Evolutionary conservation across 2,329 filamentous ascomycete genomes (phyloP).

Genomic region (Colletotrichum siamense): DNA sequence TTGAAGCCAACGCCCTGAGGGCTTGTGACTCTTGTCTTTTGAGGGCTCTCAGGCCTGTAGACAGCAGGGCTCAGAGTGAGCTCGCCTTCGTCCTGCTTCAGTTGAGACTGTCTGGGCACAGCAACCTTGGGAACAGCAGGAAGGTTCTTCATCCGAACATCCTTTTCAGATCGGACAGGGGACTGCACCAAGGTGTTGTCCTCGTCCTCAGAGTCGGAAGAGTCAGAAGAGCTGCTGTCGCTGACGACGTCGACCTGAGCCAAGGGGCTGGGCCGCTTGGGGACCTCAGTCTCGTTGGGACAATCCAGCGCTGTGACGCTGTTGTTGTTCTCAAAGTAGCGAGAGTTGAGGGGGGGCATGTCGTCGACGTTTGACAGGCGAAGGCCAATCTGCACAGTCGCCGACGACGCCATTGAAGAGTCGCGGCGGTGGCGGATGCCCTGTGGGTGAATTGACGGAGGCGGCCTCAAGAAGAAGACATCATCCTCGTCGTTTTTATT

Average conservation of each 20-base stretch:
- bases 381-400: slow-evolving; percentile 75
- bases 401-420: slow-evolving; percentile 68
- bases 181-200: slow-evolving; percentile 10
- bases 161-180: slow-evolving; percentile 29
- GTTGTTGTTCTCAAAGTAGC: slow-evolving; percentile 34
- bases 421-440: slow-evolving; percentile 56
- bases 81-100: slow-evolving; percentile 28
- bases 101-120: neutral
- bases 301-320: slow-evolving; percentile 45
- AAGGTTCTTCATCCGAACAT: slow-evolving; percentile 40
- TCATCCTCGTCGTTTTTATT: neutral
- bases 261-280: slow-evolving; percentile 37
- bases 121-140: slow-evolving; percentile 39
- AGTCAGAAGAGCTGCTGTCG: slow-evolving; percentile 19
- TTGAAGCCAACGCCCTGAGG: slow-evolving; percentile 50
- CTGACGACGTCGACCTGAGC: slow-evolving; percentile 17
- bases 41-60: slow-evolving; percentile 50
- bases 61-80: slow-evolving; percentile 56
- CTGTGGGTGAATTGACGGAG: slow-evolving; percentile 26
- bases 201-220: slow-evolving; percentile 25
- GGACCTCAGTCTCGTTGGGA: slow-evolving; percentile 26
- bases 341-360: slow-evolving; percentile 43
- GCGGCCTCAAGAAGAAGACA: slow-evolving; percentile 9
- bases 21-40: slow-evolving; percentile 42
- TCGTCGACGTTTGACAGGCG: slow-evolving; percentile 67